Percentiles rank a stretch among this genome's conserved stretches.
These are phyloP conservation scores for Oryza brachyantha DNA, from an alignment of 176 grass and related monocot genomes.

Conservation along the genomic window DNA sequence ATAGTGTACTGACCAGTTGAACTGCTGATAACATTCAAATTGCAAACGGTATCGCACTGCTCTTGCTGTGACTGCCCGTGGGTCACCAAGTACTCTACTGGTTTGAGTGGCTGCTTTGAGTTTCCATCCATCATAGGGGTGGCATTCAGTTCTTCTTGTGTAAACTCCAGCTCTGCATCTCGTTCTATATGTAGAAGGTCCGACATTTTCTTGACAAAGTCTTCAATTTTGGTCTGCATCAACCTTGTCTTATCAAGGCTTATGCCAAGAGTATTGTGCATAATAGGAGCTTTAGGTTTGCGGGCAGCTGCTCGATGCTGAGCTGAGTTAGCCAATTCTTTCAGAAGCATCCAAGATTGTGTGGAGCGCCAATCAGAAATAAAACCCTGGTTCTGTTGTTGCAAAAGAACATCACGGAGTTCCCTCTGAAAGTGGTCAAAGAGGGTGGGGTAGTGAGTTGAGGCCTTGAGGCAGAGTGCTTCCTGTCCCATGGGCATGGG, in stretches of 20 bases:
- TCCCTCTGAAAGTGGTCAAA: constrained; percentile 92
- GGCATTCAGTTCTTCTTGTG: constrained; percentile 74
- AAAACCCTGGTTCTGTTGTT: constrained; percentile 46
- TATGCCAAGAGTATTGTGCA: constrained; percentile 61
- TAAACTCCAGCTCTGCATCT: constrained; percentile 79
- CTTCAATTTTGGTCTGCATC: constrained; percentile 66
- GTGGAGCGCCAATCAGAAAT: constrained; percentile 59
- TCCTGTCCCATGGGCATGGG: constrained; percentile 83
- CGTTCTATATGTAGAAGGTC: constrained; percentile 75
- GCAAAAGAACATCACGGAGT: constrained; percentile 54
- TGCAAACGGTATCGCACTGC: constrained; percentile 81
- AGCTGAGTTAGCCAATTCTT: constrained; percentile 67
- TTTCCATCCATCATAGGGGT: constrained; percentile 33
- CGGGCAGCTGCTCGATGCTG: constrained; percentile 57
- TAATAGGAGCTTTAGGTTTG: constrained; percentile 41
- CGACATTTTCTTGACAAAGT: constrained; percentile 79
- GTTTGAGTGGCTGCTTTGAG: constrained; percentile 31
- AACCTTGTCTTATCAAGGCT: constrained; percentile 61
- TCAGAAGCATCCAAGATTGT: constrained; percentile 71
- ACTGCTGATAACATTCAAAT: constrained; percentile 69
- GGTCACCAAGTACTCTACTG: constrained; percentile 69
- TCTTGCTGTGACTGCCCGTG: constrained; percentile 72
- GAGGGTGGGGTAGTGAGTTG: constrained; percentile 82
- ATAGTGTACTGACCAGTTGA: constrained; percentile 68
- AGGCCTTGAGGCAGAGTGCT: constrained; percentile 73